These are phyloP conservation scores for Zygotorulaspora florentina DNA, from an alignment of 805 yeast species.

Conservation along the genomic window DNA sequence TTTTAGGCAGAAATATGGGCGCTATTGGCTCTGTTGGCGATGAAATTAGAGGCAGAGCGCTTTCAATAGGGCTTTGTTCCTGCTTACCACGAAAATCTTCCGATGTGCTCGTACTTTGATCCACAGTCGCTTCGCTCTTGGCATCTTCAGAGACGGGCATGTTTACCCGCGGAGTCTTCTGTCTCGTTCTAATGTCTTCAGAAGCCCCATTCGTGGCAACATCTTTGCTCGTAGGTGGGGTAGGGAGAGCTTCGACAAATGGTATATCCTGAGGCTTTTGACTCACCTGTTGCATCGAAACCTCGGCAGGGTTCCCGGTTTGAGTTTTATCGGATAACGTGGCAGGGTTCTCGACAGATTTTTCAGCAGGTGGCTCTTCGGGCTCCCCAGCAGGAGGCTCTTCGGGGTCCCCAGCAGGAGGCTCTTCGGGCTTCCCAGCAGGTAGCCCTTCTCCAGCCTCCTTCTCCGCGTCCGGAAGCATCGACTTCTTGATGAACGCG, in stretches of 20 bases:
- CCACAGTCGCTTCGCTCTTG: not conserved
- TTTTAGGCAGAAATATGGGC: slow-evolving; percentile 11
- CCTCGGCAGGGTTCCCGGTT: not conserved
- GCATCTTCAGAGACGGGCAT: not conserved
- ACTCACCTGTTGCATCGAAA: not conserved
- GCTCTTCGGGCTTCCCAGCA: not conserved
- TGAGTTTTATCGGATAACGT: not conserved
- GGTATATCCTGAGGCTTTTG: not conserved
- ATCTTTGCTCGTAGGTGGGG: too few species aligned
- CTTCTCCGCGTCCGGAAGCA: slow-evolving; percentile 1
- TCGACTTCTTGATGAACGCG: slow-evolving; percentile 9
- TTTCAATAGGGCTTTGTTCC: slow-evolving; percentile 5
- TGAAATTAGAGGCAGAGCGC: slow-evolving; percentile 5
- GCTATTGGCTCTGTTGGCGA: slow-evolving; percentile 11
- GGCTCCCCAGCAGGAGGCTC: not conserved
- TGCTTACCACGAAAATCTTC: slow-evolving; percentile 9
- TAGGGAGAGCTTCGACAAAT: not conserved
- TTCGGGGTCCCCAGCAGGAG: not conserved
- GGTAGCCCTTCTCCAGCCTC: not conserved
- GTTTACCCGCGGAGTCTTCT: not conserved
- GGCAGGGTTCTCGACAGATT: not conserved
- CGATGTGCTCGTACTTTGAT: slow-evolving; percentile 13
- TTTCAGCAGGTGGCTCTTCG: not conserved
- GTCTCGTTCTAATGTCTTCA: not conserved
- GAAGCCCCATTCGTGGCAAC: not conserved